Conservation (phyloP, 169 alveolate species). For the Plasmodium fragile region DNA sequence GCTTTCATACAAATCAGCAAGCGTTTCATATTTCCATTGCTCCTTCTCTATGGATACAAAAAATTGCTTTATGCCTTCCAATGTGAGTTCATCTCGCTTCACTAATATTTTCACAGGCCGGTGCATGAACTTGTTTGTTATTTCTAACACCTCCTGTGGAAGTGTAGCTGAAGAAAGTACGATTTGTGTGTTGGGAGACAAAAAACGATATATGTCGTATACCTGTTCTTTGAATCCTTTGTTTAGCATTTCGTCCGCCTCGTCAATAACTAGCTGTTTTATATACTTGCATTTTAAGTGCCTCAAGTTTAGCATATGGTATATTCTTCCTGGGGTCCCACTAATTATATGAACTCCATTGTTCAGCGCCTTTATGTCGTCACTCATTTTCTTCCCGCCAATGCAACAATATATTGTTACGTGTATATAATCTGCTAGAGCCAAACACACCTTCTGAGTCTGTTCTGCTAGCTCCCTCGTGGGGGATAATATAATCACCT, state of each 20-base stretch:
- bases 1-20: conserved; percentile 96
- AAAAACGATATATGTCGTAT: conserved; percentile 87
- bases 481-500: conserved; percentile 98
- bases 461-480: conserved; percentile 99
- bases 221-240: conserved; percentile 97
- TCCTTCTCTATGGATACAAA: conserved; percentile 98
- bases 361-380: conserved; percentile 95
- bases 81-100: conserved; percentile 97
- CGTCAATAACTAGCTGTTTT: conserved; percentile 97
- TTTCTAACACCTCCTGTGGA: conserved; percentile 96
- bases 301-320: conserved; percentile 97
- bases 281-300: conserved; percentile 93
- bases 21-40: conserved; percentile 96
- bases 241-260: conserved; percentile 99
- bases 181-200: conserved; percentile 89
- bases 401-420: conserved; percentile 97
- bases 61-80: conserved; percentile 99
- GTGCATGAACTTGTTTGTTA: conserved; percentile 97
- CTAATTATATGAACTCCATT: conserved; percentile 99
- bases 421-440: conserved; percentile 93
- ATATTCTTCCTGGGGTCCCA: conserved; percentile 99
- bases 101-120: conserved; percentile 97
- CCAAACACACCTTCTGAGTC: conserved; percentile 93
- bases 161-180: conserved; percentile 98
- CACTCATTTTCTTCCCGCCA: conserved; percentile 99